Base-by-base conservation (phyloP, 2,329 filamentous ascomycete genomes). In the Colletotrichum zoysiae region DNA sequence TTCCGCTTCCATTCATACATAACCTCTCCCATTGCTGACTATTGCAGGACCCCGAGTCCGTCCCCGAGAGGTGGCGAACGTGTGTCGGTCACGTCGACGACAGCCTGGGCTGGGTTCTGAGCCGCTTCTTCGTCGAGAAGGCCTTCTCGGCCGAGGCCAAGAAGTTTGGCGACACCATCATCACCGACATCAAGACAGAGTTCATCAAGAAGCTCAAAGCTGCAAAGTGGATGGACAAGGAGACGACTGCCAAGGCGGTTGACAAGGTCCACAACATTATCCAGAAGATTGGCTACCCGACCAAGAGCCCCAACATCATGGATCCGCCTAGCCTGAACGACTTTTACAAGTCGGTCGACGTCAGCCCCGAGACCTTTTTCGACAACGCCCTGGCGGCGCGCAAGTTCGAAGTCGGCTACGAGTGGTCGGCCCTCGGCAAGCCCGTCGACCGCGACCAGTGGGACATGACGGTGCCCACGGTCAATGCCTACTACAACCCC, bases 271-370 rank as follows among this genome's bases (percentile, higher is more conserved):
- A 89, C 74, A 90, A 91, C 69, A 92, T 93, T 74, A 82, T 87
- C 23, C 89, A 91, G 74, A 92, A 92, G 77, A 90, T 93, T 65
- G 91, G 90, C 1, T 92, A 91, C 76, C 90, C 90, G 1, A 89
- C 87, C 2, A 86, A 86, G 76, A 88, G 86, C 70, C 91, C 91
- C 1, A 84, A 92, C 73, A 86, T 92, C 48, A 85, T 88, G 78
- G 84, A 92, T 71, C 86, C 91, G 0, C 78, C 82, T 11, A 84
- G 82, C 8, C 82, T 93, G 2, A 80, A 86, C 20, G 78, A 85
- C 0, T 92, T 89, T 77, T 93, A 93, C 77, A 77, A 79, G 2
- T 78, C 80, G 0, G 81, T 91, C 33, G 81, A 86, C 3, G 82
- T 92, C 2, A 85, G 82, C 3, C 79, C 83, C 0, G 79, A 83